Percentiles rank a stretch among this genome's conserved stretches.
Conservation (phyloP, 306 rosid genomes). For the Sphenostylis stenocarpa region DNA sequence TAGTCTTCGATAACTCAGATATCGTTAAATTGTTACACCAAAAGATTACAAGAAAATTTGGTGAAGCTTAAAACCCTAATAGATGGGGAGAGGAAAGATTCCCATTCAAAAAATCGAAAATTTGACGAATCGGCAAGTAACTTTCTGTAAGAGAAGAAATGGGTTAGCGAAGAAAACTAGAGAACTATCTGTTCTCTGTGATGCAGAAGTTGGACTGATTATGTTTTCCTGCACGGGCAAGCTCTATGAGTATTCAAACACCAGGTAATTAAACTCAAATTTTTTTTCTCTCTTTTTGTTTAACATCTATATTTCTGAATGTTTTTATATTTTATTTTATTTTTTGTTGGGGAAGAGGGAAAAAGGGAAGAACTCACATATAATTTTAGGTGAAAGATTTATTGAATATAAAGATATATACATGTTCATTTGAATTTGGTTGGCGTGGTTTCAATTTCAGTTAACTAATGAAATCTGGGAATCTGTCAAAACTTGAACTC, state of each 20-base stretch:
- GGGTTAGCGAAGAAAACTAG: constrained; percentile 44
- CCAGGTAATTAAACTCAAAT: constrained; percentile 20
- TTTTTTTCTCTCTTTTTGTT: background rate
- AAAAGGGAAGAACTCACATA: background rate
- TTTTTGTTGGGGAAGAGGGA: too few relatives aligned
- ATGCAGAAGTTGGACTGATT: constrained; percentile 43
- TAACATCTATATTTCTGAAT: background rate
- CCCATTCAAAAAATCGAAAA: constrained; percentile 36
- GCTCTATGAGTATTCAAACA: constrained; percentile 42
- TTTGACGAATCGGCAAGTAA: constrained; percentile 39
- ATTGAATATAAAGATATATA: background rate
- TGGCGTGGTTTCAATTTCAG: background rate
- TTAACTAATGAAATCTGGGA: background rate
- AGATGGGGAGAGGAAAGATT: constrained; percentile 45
- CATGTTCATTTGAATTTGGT: background rate
- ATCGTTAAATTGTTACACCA: background rate
- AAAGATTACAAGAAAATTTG: background rate
- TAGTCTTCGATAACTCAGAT: background rate
- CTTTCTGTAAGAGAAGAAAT: constrained; percentile 50
- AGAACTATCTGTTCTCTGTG: constrained; percentile 46
- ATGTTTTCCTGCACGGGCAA: constrained; percentile 42
- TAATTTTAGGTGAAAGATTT: background rate
- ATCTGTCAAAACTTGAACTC: background rate
- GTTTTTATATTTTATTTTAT: background rate
- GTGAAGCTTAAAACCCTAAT: constrained; percentile 18